A percentile compares a stretch with the other conserved stretches of the same genome.
Conservation (phyloP, 1,284 basidiomycete species). For the Fistulinella cinereoalba region DNA sequence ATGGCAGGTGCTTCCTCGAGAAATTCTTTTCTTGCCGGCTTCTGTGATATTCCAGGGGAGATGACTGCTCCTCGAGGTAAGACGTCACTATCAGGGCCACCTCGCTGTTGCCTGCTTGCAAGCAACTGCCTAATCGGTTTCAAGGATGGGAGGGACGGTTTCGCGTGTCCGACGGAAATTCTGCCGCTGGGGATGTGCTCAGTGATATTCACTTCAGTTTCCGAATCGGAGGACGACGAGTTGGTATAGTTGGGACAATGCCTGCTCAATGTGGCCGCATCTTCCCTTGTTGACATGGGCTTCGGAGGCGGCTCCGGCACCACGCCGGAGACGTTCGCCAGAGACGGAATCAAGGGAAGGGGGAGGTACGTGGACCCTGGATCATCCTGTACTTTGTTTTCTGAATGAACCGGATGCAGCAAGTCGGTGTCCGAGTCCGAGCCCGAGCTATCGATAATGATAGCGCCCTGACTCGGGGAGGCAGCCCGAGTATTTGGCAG, state of each 20-base stretch:
- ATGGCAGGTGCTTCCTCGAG: conserved; percentile 10
- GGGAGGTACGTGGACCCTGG: neutral
- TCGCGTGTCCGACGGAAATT: conserved; percentile 4
- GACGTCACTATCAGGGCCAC: conserved; percentile 2
- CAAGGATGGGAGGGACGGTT: conserved; percentile 8
- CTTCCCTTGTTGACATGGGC: neutral
- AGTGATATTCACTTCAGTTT: neutral
- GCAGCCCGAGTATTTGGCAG: neutral
- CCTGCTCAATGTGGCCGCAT: neutral
- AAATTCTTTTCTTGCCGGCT: conserved; percentile 5
- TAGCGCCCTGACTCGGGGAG: neutral
- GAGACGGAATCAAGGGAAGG: neutral
- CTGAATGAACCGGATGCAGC: conserved; percentile 2
- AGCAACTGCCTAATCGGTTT: conserved; percentile 14
- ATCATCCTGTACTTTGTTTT: conserved; percentile 3
- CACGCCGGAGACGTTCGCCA: neutral
- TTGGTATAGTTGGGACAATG: conserved; percentile 2
- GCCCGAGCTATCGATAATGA: conserved; percentile 2
- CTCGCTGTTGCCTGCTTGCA: conserved; percentile 11
- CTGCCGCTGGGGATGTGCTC: neutral
- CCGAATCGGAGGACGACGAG: conserved; percentile 8
- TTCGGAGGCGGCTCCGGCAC: conserved; percentile 1
- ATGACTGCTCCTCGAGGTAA: conserved; percentile 2
- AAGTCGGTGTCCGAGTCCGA: conserved; percentile 11
- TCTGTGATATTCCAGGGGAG: conserved; percentile 5